Conservation (phyloP, 148 eudicot species). For the Rhododendron kiyosumense region DNA sequence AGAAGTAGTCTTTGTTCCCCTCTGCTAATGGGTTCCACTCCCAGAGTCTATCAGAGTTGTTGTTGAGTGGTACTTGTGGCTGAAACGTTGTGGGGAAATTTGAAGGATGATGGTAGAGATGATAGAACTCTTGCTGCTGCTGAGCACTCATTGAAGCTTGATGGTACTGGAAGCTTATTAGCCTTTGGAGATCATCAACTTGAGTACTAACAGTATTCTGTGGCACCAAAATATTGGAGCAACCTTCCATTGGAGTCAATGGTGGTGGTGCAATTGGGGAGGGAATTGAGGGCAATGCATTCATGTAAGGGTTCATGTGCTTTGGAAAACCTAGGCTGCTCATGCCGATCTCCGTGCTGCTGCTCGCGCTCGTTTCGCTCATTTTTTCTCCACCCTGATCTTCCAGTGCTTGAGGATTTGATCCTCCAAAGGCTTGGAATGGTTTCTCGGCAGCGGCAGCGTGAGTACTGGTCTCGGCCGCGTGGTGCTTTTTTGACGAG, state of each 20-base stretch:
- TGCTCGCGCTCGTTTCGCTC: conserved; percentile 46
- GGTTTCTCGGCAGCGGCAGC: not conserved
- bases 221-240: conserved; percentile 5
- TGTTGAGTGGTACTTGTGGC: conserved; percentile 15
- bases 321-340: conserved; percentile 38
- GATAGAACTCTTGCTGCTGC: not conserved
- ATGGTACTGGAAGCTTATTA: conserved; percentile 49
- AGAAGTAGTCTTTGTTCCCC: conserved; percentile 52
- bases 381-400: conserved; percentile 17
- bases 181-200: conserved; percentile 58
- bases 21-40: conserved; percentile 58
- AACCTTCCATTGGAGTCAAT: conserved; percentile 6
- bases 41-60: conserved; percentile 48
- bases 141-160: conserved; percentile 30
- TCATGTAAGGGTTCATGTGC: conserved; percentile 24
- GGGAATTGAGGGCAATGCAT: conserved; percentile 14
- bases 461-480: not conserved
- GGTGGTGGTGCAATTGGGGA: conserved; percentile 3
- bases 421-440: conserved; percentile 10
- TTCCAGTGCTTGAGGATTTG: not conserved
- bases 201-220: not conserved
- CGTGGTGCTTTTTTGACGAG: conserved; percentile 19
- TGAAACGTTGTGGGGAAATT: conserved; percentile 20
- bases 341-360: conserved; percentile 40
- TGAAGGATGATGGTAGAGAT: conserved; percentile 22